phyloP scores from a whole-genome alignment of 192 early-diverging fungal species.

The Chytriomyces sp. region DNA sequence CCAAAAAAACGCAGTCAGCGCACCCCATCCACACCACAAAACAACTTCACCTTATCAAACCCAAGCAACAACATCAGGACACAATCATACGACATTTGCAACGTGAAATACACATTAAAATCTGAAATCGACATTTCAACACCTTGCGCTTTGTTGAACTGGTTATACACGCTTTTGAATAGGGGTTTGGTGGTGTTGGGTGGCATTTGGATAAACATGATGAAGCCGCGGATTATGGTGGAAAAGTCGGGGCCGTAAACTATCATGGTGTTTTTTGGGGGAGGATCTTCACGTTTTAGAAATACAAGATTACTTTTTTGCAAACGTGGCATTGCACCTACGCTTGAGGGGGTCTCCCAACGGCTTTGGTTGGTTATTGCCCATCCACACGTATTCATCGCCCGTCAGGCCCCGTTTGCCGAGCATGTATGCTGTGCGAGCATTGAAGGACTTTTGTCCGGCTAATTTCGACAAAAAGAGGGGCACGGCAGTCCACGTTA shows the following conservation, averaged over 20 bases:
- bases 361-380: background rate
- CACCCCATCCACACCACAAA: too few relatives aligned
- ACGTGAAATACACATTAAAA: too few relatives aligned
- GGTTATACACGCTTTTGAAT: conserved; percentile 13
- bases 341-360: conserved; percentile 12
- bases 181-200: conserved; percentile 18
- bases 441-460: too few relatives aligned
- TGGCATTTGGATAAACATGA: background rate
- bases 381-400: too few relatives aligned
- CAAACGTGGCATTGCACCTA: background rate
- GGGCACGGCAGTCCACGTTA: too few relatives aligned
- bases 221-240: conserved; percentile 5
- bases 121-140: too few relatives aligned
- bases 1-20: too few relatives aligned
- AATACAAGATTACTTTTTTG: background rate
- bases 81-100: conserved; percentile 7
- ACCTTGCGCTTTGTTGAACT: background rate
- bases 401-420: too few relatives aligned
- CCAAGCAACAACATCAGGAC: conserved; percentile 17
- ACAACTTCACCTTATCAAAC: conserved; percentile 13
- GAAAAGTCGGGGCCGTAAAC: conserved; percentile 24
- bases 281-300: too few relatives aligned
- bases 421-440: too few relatives aligned
- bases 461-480: too few relatives aligned
- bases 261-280: too few relatives aligned